phyloP scores from a whole-genome alignment of 768 basidiomycete species.

The Lenzites betulinus region DNA sequence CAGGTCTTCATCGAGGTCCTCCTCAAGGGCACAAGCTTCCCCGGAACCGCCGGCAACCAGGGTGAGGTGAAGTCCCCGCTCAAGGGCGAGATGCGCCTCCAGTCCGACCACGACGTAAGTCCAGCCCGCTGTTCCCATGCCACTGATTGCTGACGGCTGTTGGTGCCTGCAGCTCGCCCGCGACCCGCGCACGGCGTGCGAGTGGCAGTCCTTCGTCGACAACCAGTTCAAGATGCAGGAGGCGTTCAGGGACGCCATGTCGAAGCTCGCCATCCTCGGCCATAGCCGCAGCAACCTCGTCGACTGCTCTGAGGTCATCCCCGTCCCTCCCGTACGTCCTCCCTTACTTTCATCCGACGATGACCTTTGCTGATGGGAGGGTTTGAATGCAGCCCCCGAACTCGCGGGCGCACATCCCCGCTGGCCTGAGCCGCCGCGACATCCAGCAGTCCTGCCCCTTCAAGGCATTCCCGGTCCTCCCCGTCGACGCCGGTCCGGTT shows the following conservation, averaged over 20 bases:
- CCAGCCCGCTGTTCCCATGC: neutral
- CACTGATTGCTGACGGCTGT: neutral
- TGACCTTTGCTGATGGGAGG: neutral
- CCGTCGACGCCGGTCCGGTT: conserved; percentile 5
- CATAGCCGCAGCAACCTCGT: conserved; percentile 20
- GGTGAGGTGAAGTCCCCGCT: conserved; percentile 32
- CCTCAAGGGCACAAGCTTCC: conserved; percentile 28
- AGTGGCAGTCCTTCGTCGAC: conserved; percentile 32
- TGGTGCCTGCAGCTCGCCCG: conserved; percentile 24
- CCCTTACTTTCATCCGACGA: neutral
- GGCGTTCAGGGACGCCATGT: conserved; percentile 27
- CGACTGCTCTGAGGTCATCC: conserved; percentile 31
- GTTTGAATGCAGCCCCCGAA: neutral
- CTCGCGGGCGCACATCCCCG: conserved; percentile 12
- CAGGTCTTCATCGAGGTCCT: conserved; percentile 29
- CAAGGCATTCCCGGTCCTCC: conserved; percentile 9
- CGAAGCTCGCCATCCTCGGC: conserved; percentile 29
- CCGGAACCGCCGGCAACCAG: conserved; percentile 26
- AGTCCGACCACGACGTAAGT: conserved; percentile 27
- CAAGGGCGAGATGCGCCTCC: conserved; percentile 33
- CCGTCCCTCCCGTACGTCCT: conserved; percentile 8
- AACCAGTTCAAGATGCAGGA: conserved; percentile 25
- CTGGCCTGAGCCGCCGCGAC: conserved; percentile 8
- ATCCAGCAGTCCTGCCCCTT: conserved; percentile 9
- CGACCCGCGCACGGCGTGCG: conserved; percentile 34